phyloP scores from a whole-genome alignment of 2,329 filamentous ascomycete species.

The Teratosphaeria pseudoeucalypti region DNA sequence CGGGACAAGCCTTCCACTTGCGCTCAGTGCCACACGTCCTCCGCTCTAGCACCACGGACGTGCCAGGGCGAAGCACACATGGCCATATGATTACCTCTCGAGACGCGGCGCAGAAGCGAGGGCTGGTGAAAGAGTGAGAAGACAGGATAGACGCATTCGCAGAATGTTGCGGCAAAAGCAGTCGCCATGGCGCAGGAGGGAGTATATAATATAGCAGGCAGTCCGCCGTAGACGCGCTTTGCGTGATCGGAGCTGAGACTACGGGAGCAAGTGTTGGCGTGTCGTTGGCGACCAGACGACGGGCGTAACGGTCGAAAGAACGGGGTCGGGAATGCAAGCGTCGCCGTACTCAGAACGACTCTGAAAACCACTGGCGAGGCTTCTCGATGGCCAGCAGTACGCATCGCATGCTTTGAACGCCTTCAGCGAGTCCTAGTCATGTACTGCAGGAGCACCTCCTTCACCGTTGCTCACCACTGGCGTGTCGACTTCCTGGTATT shows the following conservation, averaged over 20 bases:
- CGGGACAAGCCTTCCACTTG: too few relatives aligned
- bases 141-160: conserved; percentile 45
- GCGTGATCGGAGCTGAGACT: background rate
- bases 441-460: too few relatives aligned
- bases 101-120: conserved; percentile 31
- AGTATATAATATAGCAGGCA: background rate
- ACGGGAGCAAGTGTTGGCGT: background rate
- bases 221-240: background rate
- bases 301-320: background rate
- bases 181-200: background rate
- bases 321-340: background rate
- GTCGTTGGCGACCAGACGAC: background rate
- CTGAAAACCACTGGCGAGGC: background rate
- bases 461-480: background rate
- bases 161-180: conserved; percentile 33
- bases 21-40: too few relatives aligned
- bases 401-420: background rate
- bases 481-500: background rate
- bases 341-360: background rate
- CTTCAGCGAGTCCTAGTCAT: background rate
- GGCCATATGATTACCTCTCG: conserved; percentile 40
- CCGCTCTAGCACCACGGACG: too few relatives aligned
- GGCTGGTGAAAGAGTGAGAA: conserved; percentile 43
- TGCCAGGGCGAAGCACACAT: conserved; percentile 27
- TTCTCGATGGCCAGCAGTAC: background rate